Base-by-base conservation (phyloP, 2,329 filamentous ascomycete genomes). In the Fusarium austroafricanum region DNA sequence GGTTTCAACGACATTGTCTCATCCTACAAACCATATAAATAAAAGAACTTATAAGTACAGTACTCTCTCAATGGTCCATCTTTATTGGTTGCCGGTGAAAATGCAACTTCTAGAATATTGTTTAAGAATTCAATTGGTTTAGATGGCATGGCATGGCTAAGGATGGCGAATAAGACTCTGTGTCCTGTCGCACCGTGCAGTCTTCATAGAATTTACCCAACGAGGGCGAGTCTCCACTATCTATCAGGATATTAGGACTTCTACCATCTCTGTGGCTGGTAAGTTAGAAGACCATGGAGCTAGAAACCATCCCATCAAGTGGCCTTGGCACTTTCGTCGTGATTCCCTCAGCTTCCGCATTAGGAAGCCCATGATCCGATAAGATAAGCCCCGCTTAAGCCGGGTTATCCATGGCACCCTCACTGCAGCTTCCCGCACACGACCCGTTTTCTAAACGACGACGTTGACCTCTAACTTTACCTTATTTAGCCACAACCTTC, bases 371-470 rank as follows among this genome's bases (percentile, higher is more conserved):
- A 31, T 43, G 45, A 15, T 44, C 44, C 33, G 68, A 71, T 70
- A 70, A 65, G 59, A 68, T 68, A 68, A 68, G 65, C 59, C 65
- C 60, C 65, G 43, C 54, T 33, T 28, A 31, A 55, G 53, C 52
- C 66, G 53, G 58, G 26, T 5, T 26, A 26, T 8, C 26, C 6
- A 10, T 8, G 6, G 26, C 26, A 10, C 7, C 26, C 9, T 26
- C 26, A 31, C 29, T 63, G 55, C 59, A 65, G 38, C 51, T 60
- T 57, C 57, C 50, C 39, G 39, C 11, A 68, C 64, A 70, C 61
- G 61, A 69, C 61, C 51, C 43, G 20, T 44, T 59, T 56, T 45
- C 45, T 18, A 38, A 50, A 50, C 61, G 26, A 43, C 51, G 21
- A 35, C 40, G 69, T 58, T 47, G 23, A 61, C 38, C 51, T 54